A percentile compares a stretch with the other conserved stretches of the same genome.
Evolutionary conservation across 306 rosid species (phyloP).

Genomic region (Castanea crenata): DNA sequence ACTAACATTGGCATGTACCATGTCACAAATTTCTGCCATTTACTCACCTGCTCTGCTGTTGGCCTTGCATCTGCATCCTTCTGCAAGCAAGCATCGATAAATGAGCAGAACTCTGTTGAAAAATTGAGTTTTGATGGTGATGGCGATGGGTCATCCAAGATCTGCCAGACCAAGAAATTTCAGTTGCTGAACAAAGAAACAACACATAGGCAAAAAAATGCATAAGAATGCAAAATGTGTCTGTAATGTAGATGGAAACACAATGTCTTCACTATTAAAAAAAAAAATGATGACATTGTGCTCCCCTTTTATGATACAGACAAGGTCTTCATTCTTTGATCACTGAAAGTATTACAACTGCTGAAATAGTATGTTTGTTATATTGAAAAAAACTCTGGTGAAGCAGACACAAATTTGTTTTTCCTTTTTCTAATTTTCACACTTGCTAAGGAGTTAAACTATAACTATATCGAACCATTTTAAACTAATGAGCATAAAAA

Average conservation of each 20-base stretch:
- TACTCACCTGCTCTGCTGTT: conserved; percentile 85
- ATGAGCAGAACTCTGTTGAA: conserved; percentile 90
- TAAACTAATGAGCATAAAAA: background rate
- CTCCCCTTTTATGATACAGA: too few species aligned
- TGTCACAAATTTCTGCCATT: conserved; percentile 11
- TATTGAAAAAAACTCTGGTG: background rate
- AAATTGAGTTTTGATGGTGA: conserved; percentile 73
- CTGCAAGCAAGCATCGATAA: conserved; percentile 84
- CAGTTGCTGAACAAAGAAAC: conserved; percentile 14
- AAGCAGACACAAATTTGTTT: background rate
- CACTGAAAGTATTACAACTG: background rate
- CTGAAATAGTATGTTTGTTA: background rate
- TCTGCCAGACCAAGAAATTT: conserved; percentile 47
- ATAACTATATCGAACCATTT: background rate
- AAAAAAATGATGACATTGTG: too few species aligned
- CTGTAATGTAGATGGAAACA: background rate
- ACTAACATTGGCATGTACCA: conserved; percentile 3
- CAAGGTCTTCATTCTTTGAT: background rate
- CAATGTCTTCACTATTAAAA: too few species aligned
- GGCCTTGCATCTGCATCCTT: conserved; percentile 88
- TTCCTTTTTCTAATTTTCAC: background rate
- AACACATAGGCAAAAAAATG: background rate
- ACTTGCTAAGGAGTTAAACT: background rate
- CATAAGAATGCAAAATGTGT: background rate
- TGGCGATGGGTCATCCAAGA: conserved; percentile 95